Evolutionary conservation across 2,329 filamentous ascomycete species (phyloP).

Genomic region (Fusarium agapanthi): DNA sequence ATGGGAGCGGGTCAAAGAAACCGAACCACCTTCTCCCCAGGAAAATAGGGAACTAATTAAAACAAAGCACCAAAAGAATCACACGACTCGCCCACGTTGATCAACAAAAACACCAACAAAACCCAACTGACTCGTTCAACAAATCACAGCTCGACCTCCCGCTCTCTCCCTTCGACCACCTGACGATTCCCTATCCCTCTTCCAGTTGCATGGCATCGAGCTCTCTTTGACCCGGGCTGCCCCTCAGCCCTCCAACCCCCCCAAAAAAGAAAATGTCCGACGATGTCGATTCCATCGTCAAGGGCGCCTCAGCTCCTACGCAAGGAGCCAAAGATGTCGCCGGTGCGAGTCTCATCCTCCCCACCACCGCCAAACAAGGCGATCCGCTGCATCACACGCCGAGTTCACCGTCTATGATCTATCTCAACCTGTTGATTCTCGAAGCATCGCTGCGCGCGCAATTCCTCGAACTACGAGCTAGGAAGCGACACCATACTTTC

Average conservation of each 20-base stretch:
- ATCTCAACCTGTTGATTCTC: slow-evolving; percentile 96
- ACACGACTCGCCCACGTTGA: slow-evolving; percentile 26
- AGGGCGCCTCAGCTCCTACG: slow-evolving; percentile 79
- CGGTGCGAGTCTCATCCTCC: slow-evolving; percentile 54
- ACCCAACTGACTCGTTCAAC: background rate
- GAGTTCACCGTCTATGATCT: slow-evolving; percentile 95
- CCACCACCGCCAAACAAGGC: slow-evolving; percentile 56
- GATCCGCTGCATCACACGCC: slow-evolving; percentile 84
- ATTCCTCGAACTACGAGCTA: slow-evolving; percentile 87
- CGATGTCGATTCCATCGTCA: slow-evolving; percentile 87
- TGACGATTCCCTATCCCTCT: slow-evolving; percentile 1
- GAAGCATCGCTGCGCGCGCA: slow-evolving; percentile 93
- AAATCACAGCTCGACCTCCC: background rate
- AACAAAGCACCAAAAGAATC: slow-evolving; percentile 17
- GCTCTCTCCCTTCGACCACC: slow-evolving; percentile 8
- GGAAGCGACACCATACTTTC: slow-evolving; percentile 91
- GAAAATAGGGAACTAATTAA: slow-evolving; percentile 1
- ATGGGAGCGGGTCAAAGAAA: slow-evolving; percentile 22
- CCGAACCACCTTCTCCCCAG: slow-evolving; percentile 24
- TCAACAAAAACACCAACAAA: background rate
- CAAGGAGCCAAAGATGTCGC: slow-evolving; percentile 55
- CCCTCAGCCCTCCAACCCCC: slow-evolving; percentile 22
- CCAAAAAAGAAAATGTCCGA: slow-evolving; percentile 61
- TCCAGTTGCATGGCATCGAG: slow-evolving; percentile 35
- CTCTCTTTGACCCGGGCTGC: slow-evolving; percentile 36